Conservation (phyloP, 805 yeast genomes). For the Sugiyamaella americana region DNA sequence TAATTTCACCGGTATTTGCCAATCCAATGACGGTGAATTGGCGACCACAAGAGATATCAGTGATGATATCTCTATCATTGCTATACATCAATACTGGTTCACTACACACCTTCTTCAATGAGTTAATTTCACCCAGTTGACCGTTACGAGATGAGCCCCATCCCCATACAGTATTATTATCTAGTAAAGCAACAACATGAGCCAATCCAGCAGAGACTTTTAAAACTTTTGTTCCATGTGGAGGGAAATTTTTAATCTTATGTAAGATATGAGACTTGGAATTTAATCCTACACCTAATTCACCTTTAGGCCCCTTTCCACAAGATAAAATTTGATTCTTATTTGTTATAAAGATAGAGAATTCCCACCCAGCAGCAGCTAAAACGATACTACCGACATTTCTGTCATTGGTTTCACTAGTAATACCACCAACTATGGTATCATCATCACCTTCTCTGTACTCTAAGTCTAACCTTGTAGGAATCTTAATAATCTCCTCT, state of each 20-base stretch:
- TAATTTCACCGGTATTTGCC: conserved; percentile 15
- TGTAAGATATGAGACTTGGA: conserved; percentile 8
- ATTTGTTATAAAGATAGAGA: conserved; percentile 44
- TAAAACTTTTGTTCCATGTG: conserved; percentile 13
- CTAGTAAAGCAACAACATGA: conserved; percentile 29
- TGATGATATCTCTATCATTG: conserved; percentile 7
- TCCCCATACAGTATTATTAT: conserved; percentile 45
- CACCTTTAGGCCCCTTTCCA: conserved; percentile 71
- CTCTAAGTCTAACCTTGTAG: background rate
- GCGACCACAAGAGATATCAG: conserved; percentile 43
- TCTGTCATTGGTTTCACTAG: conserved; percentile 22
- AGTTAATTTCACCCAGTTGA: conserved; percentile 34
- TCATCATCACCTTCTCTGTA: no score
- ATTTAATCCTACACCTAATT: conserved; percentile 50
- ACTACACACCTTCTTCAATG: background rate
- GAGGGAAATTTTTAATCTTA: conserved; percentile 18
- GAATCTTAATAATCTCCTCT: background rate
- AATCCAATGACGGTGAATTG: conserved; percentile 46
- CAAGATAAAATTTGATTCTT: conserved; percentile 41
- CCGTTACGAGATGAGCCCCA: conserved; percentile 69
- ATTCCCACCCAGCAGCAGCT: conserved; percentile 78
- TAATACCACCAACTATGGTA: background rate
- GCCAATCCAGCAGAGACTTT: conserved; percentile 28
- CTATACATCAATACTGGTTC: background rate
- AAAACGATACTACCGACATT: no score